Conservation (phyloP, 2,329 filamentous ascomycete genomes). For the Calonectria henricotiae region DNA sequence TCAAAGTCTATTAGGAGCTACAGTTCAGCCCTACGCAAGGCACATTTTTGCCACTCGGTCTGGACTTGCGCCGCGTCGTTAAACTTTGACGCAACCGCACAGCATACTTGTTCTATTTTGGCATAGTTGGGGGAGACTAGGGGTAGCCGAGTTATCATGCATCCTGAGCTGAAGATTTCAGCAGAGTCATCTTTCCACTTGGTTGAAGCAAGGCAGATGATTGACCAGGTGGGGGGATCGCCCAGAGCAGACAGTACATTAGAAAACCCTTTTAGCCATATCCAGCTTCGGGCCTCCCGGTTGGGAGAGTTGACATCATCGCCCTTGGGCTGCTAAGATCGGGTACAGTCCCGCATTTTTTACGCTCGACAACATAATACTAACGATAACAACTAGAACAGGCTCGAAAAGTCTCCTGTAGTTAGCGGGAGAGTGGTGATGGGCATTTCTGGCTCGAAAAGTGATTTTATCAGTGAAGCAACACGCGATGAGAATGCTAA, state of each 20-base stretch:
- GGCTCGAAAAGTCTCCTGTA: not conserved
- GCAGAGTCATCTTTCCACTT: too few species aligned
- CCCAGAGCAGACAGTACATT: too few species aligned
- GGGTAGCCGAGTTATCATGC: not conserved
- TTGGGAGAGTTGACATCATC: too few species aligned
- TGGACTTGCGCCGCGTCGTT: not conserved
- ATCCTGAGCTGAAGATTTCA: not conserved
- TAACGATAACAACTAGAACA: not conserved
- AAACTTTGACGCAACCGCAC: not conserved
- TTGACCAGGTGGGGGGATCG: too few species aligned
- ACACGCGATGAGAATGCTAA: not conserved
- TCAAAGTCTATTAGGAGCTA: not conserved
- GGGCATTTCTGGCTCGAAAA: not conserved
- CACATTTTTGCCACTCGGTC: not conserved
- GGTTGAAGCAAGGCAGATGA: too few species aligned
- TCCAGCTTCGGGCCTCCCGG: too few species aligned
- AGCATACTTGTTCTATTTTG: not conserved
- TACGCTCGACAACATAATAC: not conserved
- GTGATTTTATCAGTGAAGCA: not conserved
- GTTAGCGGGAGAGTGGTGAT: not conserved
- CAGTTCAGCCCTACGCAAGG: not conserved
- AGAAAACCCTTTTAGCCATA: too few species aligned
- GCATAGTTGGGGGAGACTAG: not conserved
- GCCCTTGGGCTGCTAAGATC: not conserved
- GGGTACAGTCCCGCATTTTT: not conserved